Base-by-base conservation (phyloP, 1,284 basidiomycete genomes). In the Fomitopsis pinicola region DNA sequence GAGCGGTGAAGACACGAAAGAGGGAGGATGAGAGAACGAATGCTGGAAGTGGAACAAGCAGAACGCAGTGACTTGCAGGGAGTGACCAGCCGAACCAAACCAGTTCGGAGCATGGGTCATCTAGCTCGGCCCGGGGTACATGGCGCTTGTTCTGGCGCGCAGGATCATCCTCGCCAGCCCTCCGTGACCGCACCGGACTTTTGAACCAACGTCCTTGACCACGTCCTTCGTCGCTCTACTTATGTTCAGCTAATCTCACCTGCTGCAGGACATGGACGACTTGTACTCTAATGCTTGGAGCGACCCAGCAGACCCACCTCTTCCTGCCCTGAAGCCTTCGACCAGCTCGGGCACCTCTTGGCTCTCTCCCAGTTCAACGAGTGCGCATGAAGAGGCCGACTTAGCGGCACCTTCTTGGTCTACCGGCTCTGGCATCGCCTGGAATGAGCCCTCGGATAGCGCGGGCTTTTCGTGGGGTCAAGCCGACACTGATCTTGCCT, bases 201-300 rank as follows among this genome's bases (percentile, higher is more conserved):
- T 3, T 40, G 38, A 45, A 45, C 22, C 42, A 14, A 45, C 42
- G 22, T 19, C 22, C n/a, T 19, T 14, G n/a, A 45, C 42, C 42
- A 19, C 44, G 44, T 19, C 26, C 12, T 22, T n/a, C 17, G 38
- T 45, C 36, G n/a, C 14, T 38, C 22, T 42, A 35, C 55, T 36
- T 45, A 40, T 42, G 33, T 42, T n/a, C 38, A 15, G 59, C 55
- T 57, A 54, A 38, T 40, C 36, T 5, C 12, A 19, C 6, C 19
- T 15, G 35, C 36, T 36, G 33, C 50, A 35, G 12, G 52, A 19
- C 35, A 87, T 87, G 85, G 85, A 87, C 63, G 83, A 89, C 73
- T 83, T 86, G 58, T 90, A 87, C 83, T 80, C 82, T 52, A 86
- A 86, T 73, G 82, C 83, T 60, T 87, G 85, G 85, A 78, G 78